Percentiles rank a stretch among this genome's conserved stretches.
Evolutionary conservation across 169 alveolate species (phyloP).

Genomic region (Babesia bovis): DNA sequence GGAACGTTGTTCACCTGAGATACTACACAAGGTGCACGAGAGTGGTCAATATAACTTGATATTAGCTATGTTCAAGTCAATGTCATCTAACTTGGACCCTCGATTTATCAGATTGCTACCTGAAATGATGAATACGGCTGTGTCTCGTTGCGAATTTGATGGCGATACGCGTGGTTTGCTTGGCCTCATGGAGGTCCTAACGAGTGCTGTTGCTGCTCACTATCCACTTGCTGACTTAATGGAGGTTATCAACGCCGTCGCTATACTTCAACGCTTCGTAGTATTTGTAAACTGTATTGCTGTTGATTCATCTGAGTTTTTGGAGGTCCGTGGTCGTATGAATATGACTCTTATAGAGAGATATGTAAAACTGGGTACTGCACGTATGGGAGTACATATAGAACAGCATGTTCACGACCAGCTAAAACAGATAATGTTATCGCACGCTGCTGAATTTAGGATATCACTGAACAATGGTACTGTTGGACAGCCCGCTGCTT

Average conservation of each 20-base stretch:
- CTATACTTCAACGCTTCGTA: slow-evolving; percentile 18
- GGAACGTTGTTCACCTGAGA: neutral
- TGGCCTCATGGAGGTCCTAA: slow-evolving; percentile 13
- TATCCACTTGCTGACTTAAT: slow-evolving; percentile 5
- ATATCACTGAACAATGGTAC: neutral
- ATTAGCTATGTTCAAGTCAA: neutral
- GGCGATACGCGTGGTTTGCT: neutral
- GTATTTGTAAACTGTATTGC: slow-evolving; percentile 5
- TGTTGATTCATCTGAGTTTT: neutral
- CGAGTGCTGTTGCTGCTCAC: slow-evolving; percentile 4
- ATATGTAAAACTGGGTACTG: slow-evolving; percentile 6
- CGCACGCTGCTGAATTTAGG: slow-evolving; percentile 9
- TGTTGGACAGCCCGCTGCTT: neutral
- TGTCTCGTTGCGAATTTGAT: neutral
- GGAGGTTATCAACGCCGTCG: neutral
- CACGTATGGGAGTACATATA: neutral
- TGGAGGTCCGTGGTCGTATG: slow-evolving; percentile 23
- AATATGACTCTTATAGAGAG: slow-evolving; percentile 24
- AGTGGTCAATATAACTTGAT: neutral
- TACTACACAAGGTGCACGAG: neutral
- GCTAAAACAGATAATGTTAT: neutral
- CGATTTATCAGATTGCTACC: neutral
- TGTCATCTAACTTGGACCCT: neutral
- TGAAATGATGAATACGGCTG: neutral
- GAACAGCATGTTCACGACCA: slow-evolving; percentile 1